These are phyloP conservation scores for Fulvia fulva DNA, from an alignment of 2,329 filamentous ascomycete genomes.

Conservation along the genomic window DNA sequence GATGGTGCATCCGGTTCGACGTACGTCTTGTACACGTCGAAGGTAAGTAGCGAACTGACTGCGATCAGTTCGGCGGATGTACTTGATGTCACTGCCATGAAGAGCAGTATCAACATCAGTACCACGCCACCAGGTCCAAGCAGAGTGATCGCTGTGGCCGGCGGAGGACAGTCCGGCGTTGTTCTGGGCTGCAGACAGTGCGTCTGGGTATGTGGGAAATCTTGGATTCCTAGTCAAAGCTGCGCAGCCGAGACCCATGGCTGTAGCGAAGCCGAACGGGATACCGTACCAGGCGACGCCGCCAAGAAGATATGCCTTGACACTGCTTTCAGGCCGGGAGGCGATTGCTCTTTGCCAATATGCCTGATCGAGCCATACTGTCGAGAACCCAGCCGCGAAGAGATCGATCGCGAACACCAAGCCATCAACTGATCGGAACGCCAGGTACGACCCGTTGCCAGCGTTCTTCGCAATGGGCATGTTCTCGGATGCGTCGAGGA, in stretches of 20 bases:
- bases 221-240: slow-evolving; percentile 42
- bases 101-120: slow-evolving; percentile 30
- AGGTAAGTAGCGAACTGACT: slow-evolving; percentile 37
- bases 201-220: slow-evolving; percentile 43
- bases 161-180: slow-evolving; percentile 31
- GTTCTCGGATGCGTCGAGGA: slow-evolving; percentile 35
- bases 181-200: slow-evolving; percentile 26
- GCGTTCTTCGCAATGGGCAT: slow-evolving; percentile 39
- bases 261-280: slow-evolving; percentile 46
- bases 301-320: slow-evolving; percentile 39
- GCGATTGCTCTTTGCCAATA: slow-evolving; percentile 48
- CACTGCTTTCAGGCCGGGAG: slow-evolving; percentile 35
- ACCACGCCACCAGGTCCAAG: slow-evolving; percentile 31
- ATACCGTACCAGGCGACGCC: slow-evolving; percentile 49
- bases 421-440: slow-evolving; percentile 40
- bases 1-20: slow-evolving; percentile 37
- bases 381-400: slow-evolving; percentile 26
- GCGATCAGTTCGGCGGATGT: slow-evolving; percentile 37
- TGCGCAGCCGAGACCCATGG: slow-evolving; percentile 44
- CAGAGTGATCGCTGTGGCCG: slow-evolving; percentile 31
- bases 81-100: slow-evolving; percentile 33
- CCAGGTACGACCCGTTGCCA: slow-evolving; percentile 39
- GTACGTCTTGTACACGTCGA: slow-evolving; percentile 45
- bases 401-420: slow-evolving; percentile 41
- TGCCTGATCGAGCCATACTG: slow-evolving; percentile 33